Conservation (phyloP, 129 eudicot genomes). For the Oenanthe sinensis region DNA sequence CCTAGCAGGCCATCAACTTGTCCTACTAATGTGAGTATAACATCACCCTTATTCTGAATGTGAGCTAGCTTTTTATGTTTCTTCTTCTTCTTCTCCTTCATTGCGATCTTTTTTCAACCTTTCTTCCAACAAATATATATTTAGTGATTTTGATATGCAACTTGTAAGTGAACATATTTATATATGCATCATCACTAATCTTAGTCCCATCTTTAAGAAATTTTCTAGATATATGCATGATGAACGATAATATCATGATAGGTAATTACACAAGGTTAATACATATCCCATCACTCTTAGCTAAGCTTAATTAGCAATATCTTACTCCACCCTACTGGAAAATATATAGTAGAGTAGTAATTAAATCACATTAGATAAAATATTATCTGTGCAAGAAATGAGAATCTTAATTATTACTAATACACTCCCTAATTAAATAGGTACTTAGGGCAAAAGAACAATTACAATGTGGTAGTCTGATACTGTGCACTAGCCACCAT, state of each 20-base stretch:
- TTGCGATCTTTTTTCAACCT: background rate
- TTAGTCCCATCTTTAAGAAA: background rate
- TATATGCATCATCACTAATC: no score
- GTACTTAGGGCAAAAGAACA: slow-evolving; percentile 1
- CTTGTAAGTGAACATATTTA: background rate
- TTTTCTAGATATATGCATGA: background rate
- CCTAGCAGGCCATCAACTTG: slow-evolving; percentile 26
- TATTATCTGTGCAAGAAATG: background rate
- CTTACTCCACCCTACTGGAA: no score
- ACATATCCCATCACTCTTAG: background rate
- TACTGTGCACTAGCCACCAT: no score
- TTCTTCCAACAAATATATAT: background rate
- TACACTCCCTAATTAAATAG: background rate
- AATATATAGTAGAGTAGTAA: no score
- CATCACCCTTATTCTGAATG: background rate
- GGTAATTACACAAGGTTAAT: no score
- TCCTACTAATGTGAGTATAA: slow-evolving; percentile 45
- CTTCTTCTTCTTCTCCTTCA: background rate
- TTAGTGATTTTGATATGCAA: background rate
- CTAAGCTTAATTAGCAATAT: background rate
- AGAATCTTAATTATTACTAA: background rate
- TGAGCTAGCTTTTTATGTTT: background rate
- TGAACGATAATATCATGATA: background rate
- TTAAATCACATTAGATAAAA: no score
- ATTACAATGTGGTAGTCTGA: no score